A percentile compares a stretch with the other conserved stretches of the same genome.
Conservation (phyloP, 441 rosid genomes). For the Arabidopsis lyrata region DNA sequence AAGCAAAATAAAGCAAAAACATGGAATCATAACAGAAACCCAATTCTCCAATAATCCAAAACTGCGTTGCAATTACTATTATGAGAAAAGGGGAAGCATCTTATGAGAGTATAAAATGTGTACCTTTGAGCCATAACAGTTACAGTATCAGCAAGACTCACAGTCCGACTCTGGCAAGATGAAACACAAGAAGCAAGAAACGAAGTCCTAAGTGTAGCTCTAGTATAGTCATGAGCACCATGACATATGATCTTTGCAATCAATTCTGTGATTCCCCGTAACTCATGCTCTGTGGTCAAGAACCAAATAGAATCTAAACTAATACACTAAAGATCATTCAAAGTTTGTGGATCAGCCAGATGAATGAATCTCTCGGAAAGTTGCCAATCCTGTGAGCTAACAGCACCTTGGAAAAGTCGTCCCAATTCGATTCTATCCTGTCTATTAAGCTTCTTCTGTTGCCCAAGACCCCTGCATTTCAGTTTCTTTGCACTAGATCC, state of each 20-base stretch:
- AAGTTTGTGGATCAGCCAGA: conserved; percentile 81
- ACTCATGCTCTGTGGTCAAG: conserved; percentile 72
- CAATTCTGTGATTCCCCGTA: conserved; percentile 70
- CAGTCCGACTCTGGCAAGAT: conserved; percentile 88
- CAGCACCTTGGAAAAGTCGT: conserved; percentile 78
- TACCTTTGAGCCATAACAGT: conserved; percentile 96
- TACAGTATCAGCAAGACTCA: conserved; percentile 90
- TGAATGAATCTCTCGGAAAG: conserved; percentile 72
- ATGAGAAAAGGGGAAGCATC: conserved; percentile 6
- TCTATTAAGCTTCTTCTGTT: conserved; percentile 67
- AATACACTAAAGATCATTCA: conserved; percentile 88
- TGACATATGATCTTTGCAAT: conserved; percentile 73
- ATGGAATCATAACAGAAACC: background rate
- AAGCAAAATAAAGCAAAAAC: background rate
- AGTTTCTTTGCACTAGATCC: conserved; percentile 55
- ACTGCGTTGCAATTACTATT: background rate
- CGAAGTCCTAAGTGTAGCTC: conserved; percentile 96
- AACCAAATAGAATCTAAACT: conserved; percentile 96
- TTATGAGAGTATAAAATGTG: conserved; percentile 19
- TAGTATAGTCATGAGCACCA: conserved; percentile 94
- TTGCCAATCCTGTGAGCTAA: conserved; percentile 91
- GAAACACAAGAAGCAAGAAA: conserved; percentile 97
- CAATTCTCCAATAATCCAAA: conserved; percentile 12
- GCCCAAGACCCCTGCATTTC: conserved; percentile 53
- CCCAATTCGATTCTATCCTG: conserved; percentile 85